A percentile compares a stretch with the other conserved stretches of the same genome.
Conservation (phyloP, 2,329 filamentous ascomycete genomes). For the Ophiosphaerella korrae region DNA sequence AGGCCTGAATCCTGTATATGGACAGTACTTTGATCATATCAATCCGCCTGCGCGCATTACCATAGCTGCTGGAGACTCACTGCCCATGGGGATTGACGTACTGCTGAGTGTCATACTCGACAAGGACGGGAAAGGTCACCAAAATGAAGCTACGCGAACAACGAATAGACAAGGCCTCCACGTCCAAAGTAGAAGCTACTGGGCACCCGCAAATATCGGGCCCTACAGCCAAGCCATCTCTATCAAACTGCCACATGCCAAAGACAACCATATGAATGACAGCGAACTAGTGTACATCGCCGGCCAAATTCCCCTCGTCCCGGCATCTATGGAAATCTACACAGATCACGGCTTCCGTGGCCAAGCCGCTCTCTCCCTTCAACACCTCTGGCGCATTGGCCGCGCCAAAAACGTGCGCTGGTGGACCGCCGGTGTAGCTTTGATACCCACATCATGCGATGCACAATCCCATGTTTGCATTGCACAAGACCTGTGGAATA, state of each 20-base stretch:
- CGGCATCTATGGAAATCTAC: constrained; percentile 73
- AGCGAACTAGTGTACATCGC: constrained; percentile 68
- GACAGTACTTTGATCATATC: constrained; percentile 71
- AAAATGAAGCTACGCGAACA: constrained; percentile 20
- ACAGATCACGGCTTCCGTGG: constrained; percentile 51
- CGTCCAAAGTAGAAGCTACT: constrained; percentile 92
- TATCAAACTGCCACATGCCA: constrained; percentile 48
- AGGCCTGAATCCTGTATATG: constrained; percentile 75
- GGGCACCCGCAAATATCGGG: constrained; percentile 97
- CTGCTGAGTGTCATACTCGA: constrained; percentile 62
- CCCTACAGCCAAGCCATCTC: constrained; percentile 91
- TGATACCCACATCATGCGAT: constrained; percentile 15
- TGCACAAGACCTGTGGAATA: constrained; percentile 54
- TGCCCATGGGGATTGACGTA: constrained; percentile 66
- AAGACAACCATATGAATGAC: constrained; percentile 16
- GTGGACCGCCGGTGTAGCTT: constrained; percentile 75
- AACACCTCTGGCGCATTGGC: constrained; percentile 88
- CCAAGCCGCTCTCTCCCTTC: constrained; percentile 75
- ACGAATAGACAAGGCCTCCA: constrained; percentile 65
- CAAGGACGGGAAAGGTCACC: constrained; percentile 16
- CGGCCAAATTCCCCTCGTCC: constrained; percentile 88
- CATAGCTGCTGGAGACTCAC: constrained; percentile 71
- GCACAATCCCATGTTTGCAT: constrained; percentile 35
- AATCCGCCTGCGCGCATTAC: constrained; percentile 88
- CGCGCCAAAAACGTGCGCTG: constrained; percentile 71